phyloP scores from a whole-genome alignment of 805 yeast species.

The Yarrowia yakushimensis region DNA sequence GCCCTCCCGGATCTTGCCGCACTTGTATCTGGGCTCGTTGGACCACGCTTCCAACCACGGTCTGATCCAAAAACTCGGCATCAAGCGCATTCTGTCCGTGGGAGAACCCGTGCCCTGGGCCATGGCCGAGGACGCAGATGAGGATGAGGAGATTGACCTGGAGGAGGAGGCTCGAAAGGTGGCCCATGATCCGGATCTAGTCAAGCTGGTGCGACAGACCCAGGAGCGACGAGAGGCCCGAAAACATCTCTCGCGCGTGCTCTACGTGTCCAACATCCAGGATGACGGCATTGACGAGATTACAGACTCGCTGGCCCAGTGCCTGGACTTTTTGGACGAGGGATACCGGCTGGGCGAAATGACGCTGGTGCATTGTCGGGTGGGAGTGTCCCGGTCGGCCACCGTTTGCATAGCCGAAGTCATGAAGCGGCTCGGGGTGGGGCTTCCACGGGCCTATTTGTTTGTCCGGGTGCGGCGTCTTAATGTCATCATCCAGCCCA shows the following conservation, averaged over 20 bases:
- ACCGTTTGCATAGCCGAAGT: constrained; percentile 95
- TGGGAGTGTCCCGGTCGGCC: constrained; percentile 92
- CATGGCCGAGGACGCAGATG: constrained; percentile 15
- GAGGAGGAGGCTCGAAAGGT: constrained; percentile 11
- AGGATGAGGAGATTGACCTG: constrained; percentile 15
- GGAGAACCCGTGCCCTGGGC: constrained; percentile 76
- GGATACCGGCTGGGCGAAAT: constrained; percentile 45
- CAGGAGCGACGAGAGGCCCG: constrained; percentile 25
- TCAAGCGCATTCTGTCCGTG: constrained; percentile 73
- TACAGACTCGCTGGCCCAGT: constrained; percentile 55
- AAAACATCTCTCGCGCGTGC: constrained; percentile 44
- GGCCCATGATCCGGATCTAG: constrained; percentile 11
- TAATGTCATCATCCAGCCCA: constrained; percentile 93
- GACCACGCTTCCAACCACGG: constrained; percentile 73
- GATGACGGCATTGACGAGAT: constrained; percentile 90
- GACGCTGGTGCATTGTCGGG: constrained; percentile 86
- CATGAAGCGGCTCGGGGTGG: constrained; percentile 67
- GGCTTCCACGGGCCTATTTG: constrained; percentile 74
- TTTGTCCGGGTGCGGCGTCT: constrained; percentile 85
- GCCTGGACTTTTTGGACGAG: constrained; percentile 63
- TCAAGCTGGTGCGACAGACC: constrained; percentile 9
- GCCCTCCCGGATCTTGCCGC: constrained; percentile 80
- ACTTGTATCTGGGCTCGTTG: constrained; percentile 79
- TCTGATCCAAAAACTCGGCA: constrained; percentile 60
- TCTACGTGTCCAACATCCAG: constrained; percentile 69